Base-by-base conservation (phyloP, 2,329 filamentous ascomycete genomes). In the Raffaelea deltoideospora region DNA sequence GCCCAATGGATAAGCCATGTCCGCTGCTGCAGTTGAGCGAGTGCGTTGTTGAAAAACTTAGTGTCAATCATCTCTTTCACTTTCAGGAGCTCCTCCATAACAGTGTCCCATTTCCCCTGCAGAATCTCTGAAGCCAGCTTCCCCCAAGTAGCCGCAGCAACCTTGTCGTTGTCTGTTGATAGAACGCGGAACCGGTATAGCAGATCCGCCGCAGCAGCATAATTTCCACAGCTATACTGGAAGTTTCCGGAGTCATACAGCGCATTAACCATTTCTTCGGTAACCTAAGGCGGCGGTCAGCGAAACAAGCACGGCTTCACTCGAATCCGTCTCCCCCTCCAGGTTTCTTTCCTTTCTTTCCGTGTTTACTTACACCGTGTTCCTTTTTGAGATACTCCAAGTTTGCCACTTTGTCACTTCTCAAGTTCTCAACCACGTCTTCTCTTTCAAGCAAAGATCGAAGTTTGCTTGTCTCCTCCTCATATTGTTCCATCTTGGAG, bases 1-100 rank as follows among this genome's bases (percentile, higher is more conserved):
- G 84, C 79, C 87, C 90, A 98, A 80, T 98, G 90, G 51, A 94
- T 81, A 52, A 98, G 70, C 84, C 88, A 94, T 41, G 87, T 92
- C 55, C 90, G 84, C 70, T 95, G 88, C 58, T 88, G 80, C 44
- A 98, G 79, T 66, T 98, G 90, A 42, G 83, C 87, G 46, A 95
- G 74, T 21, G 88, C 83, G 69, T 94, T 95, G 72, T 79, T 90
- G 72, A 94, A 95, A 44, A 96, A 77, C 57, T 86, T 84, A 41
- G 80, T 84, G 59, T 98, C 90, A 59, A 98, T 96, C 52, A 68
- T 72, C 61, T 94, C 86, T 62, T 85, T 83, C 44, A 92, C 81
- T 61, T 90, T 93, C 53, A 80, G 75, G 34, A 94, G 67, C 63
- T 94, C 86, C 61, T 93, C 85, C 61, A 93, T 78, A 33, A 84